Percentiles rank a stretch among this genome's conserved stretches.
These are phyloP conservation scores for Yamadazyma diddensiae DNA, from an alignment of 1,139 yeast genomes.

Conservation along the genomic window DNA sequence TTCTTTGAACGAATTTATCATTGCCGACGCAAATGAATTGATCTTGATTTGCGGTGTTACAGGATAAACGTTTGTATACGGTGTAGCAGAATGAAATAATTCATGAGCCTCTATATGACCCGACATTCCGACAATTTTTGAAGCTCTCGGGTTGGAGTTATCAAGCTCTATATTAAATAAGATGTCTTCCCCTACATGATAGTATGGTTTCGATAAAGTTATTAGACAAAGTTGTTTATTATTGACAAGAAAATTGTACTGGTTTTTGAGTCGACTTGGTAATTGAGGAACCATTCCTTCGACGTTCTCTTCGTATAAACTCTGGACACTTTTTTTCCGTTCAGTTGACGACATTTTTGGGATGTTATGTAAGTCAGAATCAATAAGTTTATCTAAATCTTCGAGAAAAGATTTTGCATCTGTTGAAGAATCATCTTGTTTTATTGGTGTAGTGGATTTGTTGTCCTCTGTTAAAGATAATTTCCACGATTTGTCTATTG, in stretches of 20 bases:
- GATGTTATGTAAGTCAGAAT: conserved; percentile 32
- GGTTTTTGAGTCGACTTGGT: conserved; percentile 32
- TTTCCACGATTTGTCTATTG: conserved; percentile 35
- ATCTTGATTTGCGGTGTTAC: conserved; percentile 37
- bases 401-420: conserved; percentile 30
- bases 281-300: conserved; percentile 25
- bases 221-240: conserved; percentile 32
- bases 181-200: conserved; percentile 49
- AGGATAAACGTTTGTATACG: conserved; percentile 26
- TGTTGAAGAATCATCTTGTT: too few relatives aligned
- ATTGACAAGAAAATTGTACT: conserved; percentile 38
- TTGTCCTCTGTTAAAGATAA: not conserved
- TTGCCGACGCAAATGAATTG: conserved; percentile 34
- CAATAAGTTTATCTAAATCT: conserved; percentile 32
- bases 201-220: conserved; percentile 40
- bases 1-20: conserved; percentile 16
- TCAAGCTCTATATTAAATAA: conserved; percentile 27
- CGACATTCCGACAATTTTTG: conserved; percentile 32
- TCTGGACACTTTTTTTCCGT: conserved; percentile 26
- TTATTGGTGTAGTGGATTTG: not conserved
- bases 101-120: conserved; percentile 43
- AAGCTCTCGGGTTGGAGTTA: conserved; percentile 19
- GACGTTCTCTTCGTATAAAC: conserved; percentile 13
- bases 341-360: conserved; percentile 33
- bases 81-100: conserved; percentile 25